Base-by-base conservation (phyloP, 2,329 filamentous ascomycete genomes). In the Blastomyces gilchristii region DNA sequence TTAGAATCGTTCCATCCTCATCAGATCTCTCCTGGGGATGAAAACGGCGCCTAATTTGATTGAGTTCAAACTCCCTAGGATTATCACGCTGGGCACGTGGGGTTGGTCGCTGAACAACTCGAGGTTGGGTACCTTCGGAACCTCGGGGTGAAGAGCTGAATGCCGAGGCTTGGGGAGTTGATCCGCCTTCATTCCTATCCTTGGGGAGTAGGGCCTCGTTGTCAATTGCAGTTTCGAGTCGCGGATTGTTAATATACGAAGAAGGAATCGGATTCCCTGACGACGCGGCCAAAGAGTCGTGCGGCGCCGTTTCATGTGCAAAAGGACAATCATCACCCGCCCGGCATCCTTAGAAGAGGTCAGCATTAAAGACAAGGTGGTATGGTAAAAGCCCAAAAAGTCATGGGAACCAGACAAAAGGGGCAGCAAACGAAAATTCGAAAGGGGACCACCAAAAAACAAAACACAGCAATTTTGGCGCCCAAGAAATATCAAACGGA, bases 11-110 rank as follows among this genome's bases (percentile, higher is more conserved):
- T 2, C 79, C 79, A 58, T 82, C 80, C 64, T 81, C 69, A 65
- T 75, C 72, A 41, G 74, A 71, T 54, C 71, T 72, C 66, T 83
- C 80, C 58, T 75, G 73, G 14, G 82, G 81, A 62, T 75, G 75
- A 73, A 85, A 93, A 43, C 90, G 83, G 66, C 84, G 83, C 69
- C 84, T 81, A 65, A 93, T 76, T 77, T 94, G 90, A 65, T 83
- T 83, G 60, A 93, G 75, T 73, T 94, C 88, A 71, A 91, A 94
- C 63, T 82, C 82, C 67, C 88, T 82, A 7, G 89, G 88, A 71
- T 91, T 84, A 64, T 85, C 80, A 39, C 78, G 73, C 74, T 91
- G 87, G 12, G 82, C 79, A 64, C 82, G 79, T 7, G 89, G 84
- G 2, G 88, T 77, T 12, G 89, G 89, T 70, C 86, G 87, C 64